These are phyloP conservation scores for Rhodomyrtus psidioides DNA, from an alignment of 441 rosid species.

Conservation along the genomic window DNA sequence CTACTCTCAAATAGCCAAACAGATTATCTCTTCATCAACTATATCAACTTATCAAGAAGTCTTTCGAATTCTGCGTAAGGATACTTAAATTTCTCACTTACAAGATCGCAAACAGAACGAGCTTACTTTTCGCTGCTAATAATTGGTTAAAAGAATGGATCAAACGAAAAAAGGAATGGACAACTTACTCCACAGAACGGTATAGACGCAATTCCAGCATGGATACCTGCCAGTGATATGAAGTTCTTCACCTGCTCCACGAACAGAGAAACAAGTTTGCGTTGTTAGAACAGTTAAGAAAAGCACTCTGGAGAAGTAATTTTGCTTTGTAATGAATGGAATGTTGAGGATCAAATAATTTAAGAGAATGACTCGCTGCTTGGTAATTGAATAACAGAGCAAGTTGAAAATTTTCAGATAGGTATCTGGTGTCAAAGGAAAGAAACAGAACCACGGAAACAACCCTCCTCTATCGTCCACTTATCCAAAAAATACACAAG, in stretches of 20 bases:
- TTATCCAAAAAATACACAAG: not conserved
- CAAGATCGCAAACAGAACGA: too few relatives aligned
- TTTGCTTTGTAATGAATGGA: not conserved
- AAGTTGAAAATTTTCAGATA: not conserved
- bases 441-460: not conserved
- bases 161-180: not conserved
- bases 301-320: not conserved
- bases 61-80: too few relatives aligned
- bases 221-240: constrained; percentile 68
- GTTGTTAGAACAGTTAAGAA: not conserved
- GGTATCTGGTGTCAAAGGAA: not conserved
- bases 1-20: too few relatives aligned
- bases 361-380: not conserved
- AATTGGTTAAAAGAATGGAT: not conserved
- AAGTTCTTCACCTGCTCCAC: constrained; percentile 65
- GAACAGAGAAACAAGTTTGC: not conserved
- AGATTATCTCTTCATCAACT: too few relatives aligned
- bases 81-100: too few relatives aligned
- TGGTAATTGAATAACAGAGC: not conserved
- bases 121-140: not conserved
- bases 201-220: constrained; percentile 79
- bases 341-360: not conserved
- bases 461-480: not conserved
- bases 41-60: too few relatives aligned
- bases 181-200: constrained; percentile 73